Evolutionary conservation across 768 basidiomycete species (phyloP).

Genomic region (Pluteus cervinus): DNA sequence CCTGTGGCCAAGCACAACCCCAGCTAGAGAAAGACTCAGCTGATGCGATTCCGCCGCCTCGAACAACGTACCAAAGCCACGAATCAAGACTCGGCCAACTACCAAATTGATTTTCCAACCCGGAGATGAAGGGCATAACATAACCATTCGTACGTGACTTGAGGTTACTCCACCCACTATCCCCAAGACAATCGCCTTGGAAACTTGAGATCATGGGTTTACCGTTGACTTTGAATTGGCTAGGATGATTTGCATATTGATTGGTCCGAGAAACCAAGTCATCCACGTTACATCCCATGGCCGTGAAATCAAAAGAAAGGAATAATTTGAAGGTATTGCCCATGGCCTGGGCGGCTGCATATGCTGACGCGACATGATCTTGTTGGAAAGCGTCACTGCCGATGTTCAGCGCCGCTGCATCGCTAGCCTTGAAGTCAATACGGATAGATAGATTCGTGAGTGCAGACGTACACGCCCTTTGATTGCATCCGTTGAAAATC

Average conservation of each 20-base stretch:
- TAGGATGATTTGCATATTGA: conserved; percentile 41
- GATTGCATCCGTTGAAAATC: conserved; percentile 36
- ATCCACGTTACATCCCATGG: conserved; percentile 39
- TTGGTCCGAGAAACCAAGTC: conserved; percentile 38
- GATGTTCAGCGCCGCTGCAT: conserved; percentile 61
- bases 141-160: conserved; percentile 42
- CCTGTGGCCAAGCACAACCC: conserved; percentile 61
- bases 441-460: conserved; percentile 10
- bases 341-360: conserved; percentile 38
- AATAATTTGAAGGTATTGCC: conserved; percentile 45
- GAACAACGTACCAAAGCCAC: conserved; percentile 37
- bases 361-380: conserved; percentile 41
- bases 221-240: conserved; percentile 48
- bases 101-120: conserved; percentile 38
- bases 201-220: conserved; percentile 58
- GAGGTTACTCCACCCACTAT: conserved; percentile 37
- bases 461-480: conserved; percentile 32
- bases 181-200: conserved; percentile 54
- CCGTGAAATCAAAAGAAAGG: conserved; percentile 51
- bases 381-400: conserved; percentile 50
- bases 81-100: conserved; percentile 44
- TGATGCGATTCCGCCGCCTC: too few species aligned
- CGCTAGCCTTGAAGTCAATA: conserved; percentile 22
- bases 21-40: conserved; percentile 34
- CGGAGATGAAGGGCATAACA: conserved; percentile 52